These are phyloP conservation scores for Pulveroboletus sp. DNA, from an alignment of 768 basidiomycete species.

Conservation along the genomic window DNA sequence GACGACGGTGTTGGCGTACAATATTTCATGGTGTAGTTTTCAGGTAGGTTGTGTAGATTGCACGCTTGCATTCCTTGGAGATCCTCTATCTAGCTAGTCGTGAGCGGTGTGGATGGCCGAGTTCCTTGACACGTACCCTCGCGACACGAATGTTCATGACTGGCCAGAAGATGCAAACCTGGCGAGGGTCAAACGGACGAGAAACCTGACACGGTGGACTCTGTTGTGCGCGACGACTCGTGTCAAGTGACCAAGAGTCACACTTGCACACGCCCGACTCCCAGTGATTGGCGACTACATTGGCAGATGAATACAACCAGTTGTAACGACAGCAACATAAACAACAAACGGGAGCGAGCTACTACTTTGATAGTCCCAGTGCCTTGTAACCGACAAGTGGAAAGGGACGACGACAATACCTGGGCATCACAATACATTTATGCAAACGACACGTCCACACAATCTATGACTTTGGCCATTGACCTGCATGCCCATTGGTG, in stretches of 20 bases:
- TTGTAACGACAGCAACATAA: slow-evolving; percentile 22
- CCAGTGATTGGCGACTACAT: slow-evolving; percentile 17
- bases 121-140: slow-evolving; percentile 17
- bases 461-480: slow-evolving; percentile 24
- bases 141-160: slow-evolving; percentile 31
- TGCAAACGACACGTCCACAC: background rate
- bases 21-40: slow-evolving; percentile 83
- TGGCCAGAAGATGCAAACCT: background rate
- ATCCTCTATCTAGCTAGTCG: slow-evolving; percentile 64
- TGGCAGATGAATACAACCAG: slow-evolving; percentile 19
- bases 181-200: background rate
- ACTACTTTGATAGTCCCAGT: slow-evolving; percentile 11
- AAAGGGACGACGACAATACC: slow-evolving; percentile 6
- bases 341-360: slow-evolving; percentile 5
- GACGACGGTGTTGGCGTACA: slow-evolving; percentile 39
- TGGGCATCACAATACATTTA: slow-evolving; percentile 6
- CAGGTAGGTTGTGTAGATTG: slow-evolving; percentile 89
- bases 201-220: background rate
- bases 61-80: slow-evolving; percentile 90
- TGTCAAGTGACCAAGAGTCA: background rate
- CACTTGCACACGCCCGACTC: too few relatives aligned
- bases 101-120: slow-evolving; percentile 10
- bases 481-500: slow-evolving; percentile 19
- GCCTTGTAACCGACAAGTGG: background rate
- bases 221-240: background rate